Percentiles rank a stretch among this genome's conserved stretches.
Conservation (phyloP, 768 basidiomycete species). For the Brasilioporus rufonigricans region DNA sequence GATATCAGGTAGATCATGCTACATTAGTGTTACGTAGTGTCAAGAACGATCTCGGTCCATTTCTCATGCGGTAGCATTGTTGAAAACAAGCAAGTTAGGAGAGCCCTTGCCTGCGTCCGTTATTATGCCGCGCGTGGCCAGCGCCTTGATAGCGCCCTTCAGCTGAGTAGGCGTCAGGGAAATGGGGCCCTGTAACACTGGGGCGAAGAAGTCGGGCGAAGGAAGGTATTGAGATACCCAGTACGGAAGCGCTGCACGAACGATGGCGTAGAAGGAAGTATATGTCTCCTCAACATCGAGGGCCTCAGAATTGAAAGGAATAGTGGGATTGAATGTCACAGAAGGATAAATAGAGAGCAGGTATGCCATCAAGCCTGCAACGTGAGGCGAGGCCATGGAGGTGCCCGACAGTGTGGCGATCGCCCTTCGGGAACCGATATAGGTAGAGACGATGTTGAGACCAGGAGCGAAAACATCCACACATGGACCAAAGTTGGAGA, state of each 20-base stretch:
- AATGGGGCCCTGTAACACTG: slow-evolving; percentile 41
- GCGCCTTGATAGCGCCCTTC: slow-evolving; percentile 67
- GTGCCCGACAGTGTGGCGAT: slow-evolving; percentile 82
- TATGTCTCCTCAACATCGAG: slow-evolving; percentile 35
- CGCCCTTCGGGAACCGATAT: slow-evolving; percentile 60
- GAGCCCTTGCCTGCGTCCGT: slow-evolving; percentile 47
- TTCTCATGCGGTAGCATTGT: slow-evolving; percentile 58
- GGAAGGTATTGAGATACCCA: slow-evolving; percentile 62
- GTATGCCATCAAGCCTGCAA: slow-evolving; percentile 88
- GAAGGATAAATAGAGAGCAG: slow-evolving; percentile 86
- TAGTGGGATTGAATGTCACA: slow-evolving; percentile 51
- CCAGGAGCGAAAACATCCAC: slow-evolving; percentile 94
- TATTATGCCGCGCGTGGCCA: slow-evolving; percentile 56
- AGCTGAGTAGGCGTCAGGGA: slow-evolving; percentile 66
- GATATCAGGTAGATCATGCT: neutral
- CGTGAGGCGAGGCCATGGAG: slow-evolving; percentile 94
- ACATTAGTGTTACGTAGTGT: neutral
- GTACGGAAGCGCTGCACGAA: slow-evolving; percentile 53
- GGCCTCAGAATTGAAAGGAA: slow-evolving; percentile 38
- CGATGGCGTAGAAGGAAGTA: slow-evolving; percentile 51
- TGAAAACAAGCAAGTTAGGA: slow-evolving; percentile 74
- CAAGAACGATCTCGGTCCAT: neutral
- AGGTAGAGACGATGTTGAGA: slow-evolving; percentile 88
- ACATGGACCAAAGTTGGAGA: slow-evolving; percentile 89
- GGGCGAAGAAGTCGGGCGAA: slow-evolving; percentile 42